Conservation (phyloP, 331 rosid genomes). For the Malus hybrid region DNA sequence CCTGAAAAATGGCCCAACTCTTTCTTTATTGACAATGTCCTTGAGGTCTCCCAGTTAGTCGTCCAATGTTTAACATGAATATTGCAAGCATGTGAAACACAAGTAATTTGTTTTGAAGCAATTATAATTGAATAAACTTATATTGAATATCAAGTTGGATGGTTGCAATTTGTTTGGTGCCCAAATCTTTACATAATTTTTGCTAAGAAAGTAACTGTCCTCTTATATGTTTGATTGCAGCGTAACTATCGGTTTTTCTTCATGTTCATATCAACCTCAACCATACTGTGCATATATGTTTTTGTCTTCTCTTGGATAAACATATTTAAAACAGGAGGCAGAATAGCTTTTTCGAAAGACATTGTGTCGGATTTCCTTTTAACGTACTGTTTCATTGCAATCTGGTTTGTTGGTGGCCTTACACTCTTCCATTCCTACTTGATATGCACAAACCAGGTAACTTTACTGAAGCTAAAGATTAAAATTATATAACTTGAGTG, state of each 20-base stretch:
- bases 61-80: not conserved
- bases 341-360: conserved; percentile 41
- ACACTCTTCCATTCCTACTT: conserved; percentile 85
- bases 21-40: not conserved
- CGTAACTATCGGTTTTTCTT: conserved; percentile 87
- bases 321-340: conserved; percentile 13
- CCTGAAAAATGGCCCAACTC: not conserved
- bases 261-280: conserved; percentile 79
- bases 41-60: not conserved
- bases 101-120: not conserved
- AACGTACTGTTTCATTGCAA: conserved; percentile 63
- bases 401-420: conserved; percentile 99
- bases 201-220: conserved; percentile 9
- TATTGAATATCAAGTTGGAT: not conserved
- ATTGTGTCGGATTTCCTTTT: conserved; percentile 53
- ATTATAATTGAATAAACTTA: not conserved
- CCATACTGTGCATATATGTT: conserved; percentile 73
- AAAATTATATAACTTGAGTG: not conserved
- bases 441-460: conserved; percentile 84
- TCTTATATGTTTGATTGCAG: conserved; percentile 44
- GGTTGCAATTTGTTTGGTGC: conserved; percentile 2
- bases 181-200: not conserved
- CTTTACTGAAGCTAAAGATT: not conserved
- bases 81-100: not conserved
- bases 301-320: conserved; percentile 55